These are phyloP conservation scores for Backusella mclennaniae DNA, from an alignment of 192 early-diverging fungal genomes.

Conservation along the genomic window DNA sequence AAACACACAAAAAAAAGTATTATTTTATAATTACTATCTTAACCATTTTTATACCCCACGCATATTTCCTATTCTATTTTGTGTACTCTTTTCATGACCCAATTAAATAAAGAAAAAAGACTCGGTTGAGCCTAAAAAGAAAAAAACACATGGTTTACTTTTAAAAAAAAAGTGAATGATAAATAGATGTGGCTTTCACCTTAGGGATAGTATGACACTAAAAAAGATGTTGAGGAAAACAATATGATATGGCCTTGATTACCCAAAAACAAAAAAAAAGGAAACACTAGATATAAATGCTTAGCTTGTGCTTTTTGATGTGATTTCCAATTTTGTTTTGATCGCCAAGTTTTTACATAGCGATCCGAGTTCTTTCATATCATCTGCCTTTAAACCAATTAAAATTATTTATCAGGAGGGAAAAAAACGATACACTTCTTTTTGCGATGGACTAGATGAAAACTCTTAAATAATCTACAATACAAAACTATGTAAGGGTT, in stretches of 20 bases:
- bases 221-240: not conserved
- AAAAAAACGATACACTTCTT: not conserved
- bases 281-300: not conserved
- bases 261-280: not conserved
- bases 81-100: not conserved
- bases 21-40: not conserved
- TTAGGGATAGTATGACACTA: not conserved
- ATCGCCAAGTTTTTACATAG: not conserved
- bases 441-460: not conserved
- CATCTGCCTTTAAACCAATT: conserved; percentile 1
- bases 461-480: not conserved
- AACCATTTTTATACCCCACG: not conserved
- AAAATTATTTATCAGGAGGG: not conserved
- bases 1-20: not conserved
- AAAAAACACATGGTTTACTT: not conserved
- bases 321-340: not conserved
- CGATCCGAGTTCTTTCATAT: not conserved
- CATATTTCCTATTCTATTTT: conserved; percentile 3
- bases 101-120: not conserved
- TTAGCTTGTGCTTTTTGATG: not conserved
- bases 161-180: not conserved
- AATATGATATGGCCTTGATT: no score
- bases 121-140: not conserved
- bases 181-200: not conserved
- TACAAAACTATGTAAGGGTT: not conserved